A percentile compares a stretch with the other conserved stretches of the same genome.
phyloP scores from a whole-genome alignment of 2,329 filamentous ascomycete species.

The Berkeleyomyces rouxiae region DNA sequence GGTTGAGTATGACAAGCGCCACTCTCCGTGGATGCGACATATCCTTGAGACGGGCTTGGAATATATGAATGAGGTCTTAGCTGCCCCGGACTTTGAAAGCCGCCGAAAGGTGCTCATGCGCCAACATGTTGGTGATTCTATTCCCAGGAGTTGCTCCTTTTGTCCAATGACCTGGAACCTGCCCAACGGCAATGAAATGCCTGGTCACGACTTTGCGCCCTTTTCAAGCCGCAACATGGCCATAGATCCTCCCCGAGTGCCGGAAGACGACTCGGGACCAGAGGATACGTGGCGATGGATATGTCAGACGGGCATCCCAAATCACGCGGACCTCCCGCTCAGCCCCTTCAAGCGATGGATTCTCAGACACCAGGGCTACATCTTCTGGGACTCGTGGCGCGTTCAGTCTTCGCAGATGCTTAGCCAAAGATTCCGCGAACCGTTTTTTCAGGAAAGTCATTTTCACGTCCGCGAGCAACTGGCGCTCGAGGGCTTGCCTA shows the following conservation, averaged over 20 bases:
- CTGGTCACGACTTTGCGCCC: conserved; percentile 11
- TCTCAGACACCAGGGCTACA: conserved; percentile 6
- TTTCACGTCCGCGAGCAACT: conserved; percentile 10
- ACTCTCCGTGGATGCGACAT: conserved; percentile 10
- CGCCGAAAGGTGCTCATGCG: conserved; percentile 2
- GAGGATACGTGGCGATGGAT: conserved; percentile 10
- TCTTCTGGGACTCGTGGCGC: conserved; percentile 11
- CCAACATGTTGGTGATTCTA: conserved; percentile 2
- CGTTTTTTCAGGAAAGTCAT: conserved; percentile 1
- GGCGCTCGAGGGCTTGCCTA: background rate
- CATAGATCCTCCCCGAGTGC: background rate
- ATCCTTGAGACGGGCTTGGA: conserved; percentile 10
- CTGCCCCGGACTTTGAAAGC: background rate
- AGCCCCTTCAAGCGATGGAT: conserved; percentile 8
- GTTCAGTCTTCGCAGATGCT: background rate
- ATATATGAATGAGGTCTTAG: conserved; percentile 7
- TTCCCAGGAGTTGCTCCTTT: conserved; percentile 9
- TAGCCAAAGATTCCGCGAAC: background rate
- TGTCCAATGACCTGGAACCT: background rate
- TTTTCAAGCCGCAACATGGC: conserved; percentile 2
- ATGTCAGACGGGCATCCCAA: background rate
- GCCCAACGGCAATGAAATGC: background rate
- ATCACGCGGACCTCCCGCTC: background rate
- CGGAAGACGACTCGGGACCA: conserved; percentile 5
- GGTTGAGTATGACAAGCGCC: conserved; percentile 9